Evolutionary conservation across 257 asterid species (phyloP), one percentile per base, ranked within the genome.

Genomic region (Solanum boliviense): DNA sequence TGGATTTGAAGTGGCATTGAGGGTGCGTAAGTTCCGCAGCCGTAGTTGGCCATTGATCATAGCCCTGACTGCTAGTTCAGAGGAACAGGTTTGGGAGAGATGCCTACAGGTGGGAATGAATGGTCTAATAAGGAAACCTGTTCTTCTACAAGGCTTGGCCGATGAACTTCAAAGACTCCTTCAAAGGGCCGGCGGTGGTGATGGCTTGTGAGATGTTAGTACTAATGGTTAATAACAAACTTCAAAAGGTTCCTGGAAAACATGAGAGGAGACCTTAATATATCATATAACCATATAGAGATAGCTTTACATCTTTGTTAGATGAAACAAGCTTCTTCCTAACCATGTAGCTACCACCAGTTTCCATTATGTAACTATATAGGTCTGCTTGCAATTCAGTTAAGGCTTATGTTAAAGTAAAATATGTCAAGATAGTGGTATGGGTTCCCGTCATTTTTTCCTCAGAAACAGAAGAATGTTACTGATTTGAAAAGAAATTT

Each of bases 71-170:
- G 94, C 92, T 21, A 92, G 92, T 82, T 84, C 92, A 32, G 94
- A 92, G 81, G 94, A 89, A 6, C 87, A 67, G 23, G 87, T 89
- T 32, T 71, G 89, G 83, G 91, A 92, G 48, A 90, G 82, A 62
- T 91, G 93, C 78, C 91, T 85, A 31, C 91, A 89, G 56, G 92
- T 46, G 74, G 93, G 93, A 73, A 92, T 92, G 92, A 89, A 90
- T 58, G 94, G 94, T 60, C 91, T 92, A 21, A 87, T 92, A 41
- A 89, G 89, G 48, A 92, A 92, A 87, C 94, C 94, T 21, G 91
- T 90, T 44, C 83, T 92, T 62, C 85, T 90, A 13, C 92, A 89
- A 87, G 92, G 92, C 25, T 75, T 90, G 48, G 94, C 93, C 2
- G 91, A 89, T 21, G 94, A 92, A 87, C 91, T 92, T 68, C 86